phyloP scores from a whole-genome alignment of 768 basidiomycete genomes.

The Leucocoprinus leucothites region DNA sequence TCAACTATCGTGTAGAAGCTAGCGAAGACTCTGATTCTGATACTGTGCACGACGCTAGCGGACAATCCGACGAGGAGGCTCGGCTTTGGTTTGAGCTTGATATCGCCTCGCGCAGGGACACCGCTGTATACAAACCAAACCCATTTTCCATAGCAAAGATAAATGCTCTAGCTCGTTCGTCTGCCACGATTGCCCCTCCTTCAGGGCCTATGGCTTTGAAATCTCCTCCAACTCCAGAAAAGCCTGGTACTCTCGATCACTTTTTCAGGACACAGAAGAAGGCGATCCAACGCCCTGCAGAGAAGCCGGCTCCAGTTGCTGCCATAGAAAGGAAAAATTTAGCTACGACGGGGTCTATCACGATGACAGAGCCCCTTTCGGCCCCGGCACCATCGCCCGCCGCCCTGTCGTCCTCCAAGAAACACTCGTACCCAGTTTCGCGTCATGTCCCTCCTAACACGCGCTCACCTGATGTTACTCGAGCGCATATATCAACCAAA shows the following conservation, averaged over 20 bases:
- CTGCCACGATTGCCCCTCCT: not conserved
- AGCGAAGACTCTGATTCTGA: not conserved
- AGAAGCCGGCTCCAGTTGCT: too few species aligned
- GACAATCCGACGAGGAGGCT: not conserved
- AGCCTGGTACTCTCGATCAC: slow-evolving; percentile 1
- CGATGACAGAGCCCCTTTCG: too few species aligned
- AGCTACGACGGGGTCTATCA: too few species aligned
- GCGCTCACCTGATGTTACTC: too few species aligned
- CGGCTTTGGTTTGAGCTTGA: slow-evolving; percentile 36
- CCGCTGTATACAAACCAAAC: slow-evolving; percentile 66
- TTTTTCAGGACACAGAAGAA: not conserved
- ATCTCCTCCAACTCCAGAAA: not conserved
- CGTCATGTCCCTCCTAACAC: too few species aligned
- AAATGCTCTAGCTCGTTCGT: slow-evolving; percentile 58
- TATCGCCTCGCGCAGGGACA: slow-evolving; percentile 55
- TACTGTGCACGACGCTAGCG: not conserved
- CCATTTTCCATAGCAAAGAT: slow-evolving; percentile 81
- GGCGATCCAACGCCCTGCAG: not conserved
- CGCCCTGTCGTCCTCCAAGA: too few species aligned
- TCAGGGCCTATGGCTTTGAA: not conserved
- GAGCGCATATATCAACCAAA: too few species aligned
- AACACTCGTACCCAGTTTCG: too few species aligned
- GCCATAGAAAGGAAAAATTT: too few species aligned
- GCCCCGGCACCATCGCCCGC: too few species aligned
- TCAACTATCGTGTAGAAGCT: slow-evolving; percentile 1